Evolutionary conservation across 176 grass and related monocot genomes (phyloP), one percentile per base, ranked within the genome.

Genomic region (Lolium perenne): DNA sequence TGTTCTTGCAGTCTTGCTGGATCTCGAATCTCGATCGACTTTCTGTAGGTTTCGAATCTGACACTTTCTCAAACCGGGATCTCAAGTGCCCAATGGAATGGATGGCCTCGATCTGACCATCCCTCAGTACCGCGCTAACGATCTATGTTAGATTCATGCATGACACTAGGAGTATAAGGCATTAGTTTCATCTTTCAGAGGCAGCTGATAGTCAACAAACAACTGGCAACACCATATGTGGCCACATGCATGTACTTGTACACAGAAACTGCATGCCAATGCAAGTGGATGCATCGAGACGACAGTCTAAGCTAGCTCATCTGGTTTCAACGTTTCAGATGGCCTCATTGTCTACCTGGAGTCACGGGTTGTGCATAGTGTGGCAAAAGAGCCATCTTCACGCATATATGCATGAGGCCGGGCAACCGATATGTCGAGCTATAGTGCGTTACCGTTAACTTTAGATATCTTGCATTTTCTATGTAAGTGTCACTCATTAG

Each of bases 321-420:
- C 46, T 21, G 10, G 43, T 63, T 55, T 40, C 32, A 10, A 8
- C 57, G 7, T 60, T 60, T 77, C 47, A 48, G 8, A 3, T 23
- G 53, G 16, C 65, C 68, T 62, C 74, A 45, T 88, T 63, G 60
- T 53, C 38, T 29, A 62, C 43, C 41, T 2, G 23, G 65, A 45
- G 66, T 15, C 20, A 16, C 17, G 21, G 3, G 20, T 17, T 77
- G 38, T 57, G 18, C 38, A 70, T 57, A 68, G n/a, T n/a, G 29
- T 79, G 20, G 6, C n/a, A 32, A 54, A 84, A 84, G 10, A 8
- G 66, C 38, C 67, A 22, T 51, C 23, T n/a, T 5, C 23, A 29
- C 2, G 29, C 29, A 29, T 29, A 29, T 29, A 32, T 65, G 0
- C 38, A 78, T 22, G 21, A 20, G 43, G 29, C 62, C 6, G 25